Conservation (phyloP, 768 basidiomycete species). For the Agaricus blazei region DNA sequence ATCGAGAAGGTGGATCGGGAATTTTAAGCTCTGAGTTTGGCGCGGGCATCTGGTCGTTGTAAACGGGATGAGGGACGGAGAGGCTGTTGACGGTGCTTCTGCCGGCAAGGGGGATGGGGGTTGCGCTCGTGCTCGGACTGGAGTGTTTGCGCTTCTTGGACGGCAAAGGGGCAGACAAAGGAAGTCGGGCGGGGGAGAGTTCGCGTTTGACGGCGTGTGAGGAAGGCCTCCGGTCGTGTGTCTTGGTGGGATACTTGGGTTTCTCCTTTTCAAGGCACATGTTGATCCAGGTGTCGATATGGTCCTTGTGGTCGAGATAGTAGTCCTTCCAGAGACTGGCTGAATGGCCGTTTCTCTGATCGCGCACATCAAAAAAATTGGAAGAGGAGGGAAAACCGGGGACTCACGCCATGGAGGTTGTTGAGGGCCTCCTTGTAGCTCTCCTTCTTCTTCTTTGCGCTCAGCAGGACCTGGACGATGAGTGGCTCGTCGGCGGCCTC, state of each 20-base stretch:
- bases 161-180: conserved; percentile 2
- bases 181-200: conserved; percentile 10
- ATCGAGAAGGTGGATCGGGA: conserved; percentile 60
- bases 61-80: conserved; percentile 46
- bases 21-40: conserved; percentile 58
- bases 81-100: conserved; percentile 59
- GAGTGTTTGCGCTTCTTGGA: conserved; percentile 7
- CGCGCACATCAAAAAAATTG: conserved; percentile 13
- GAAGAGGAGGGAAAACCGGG: conserved; percentile 2
- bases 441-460: conserved; percentile 33
- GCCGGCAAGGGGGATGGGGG: conserved; percentile 18
- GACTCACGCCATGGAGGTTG: conserved; percentile 56
- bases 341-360: conserved; percentile 43
- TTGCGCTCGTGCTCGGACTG: background rate
- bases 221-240: conserved; percentile 4
- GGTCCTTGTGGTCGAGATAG: conserved; percentile 64
- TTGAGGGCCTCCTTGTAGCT: conserved; percentile 67
- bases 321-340: conserved; percentile 78
- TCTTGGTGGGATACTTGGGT: background rate
- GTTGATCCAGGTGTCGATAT: conserved; percentile 45
- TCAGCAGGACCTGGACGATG: conserved; percentile 46
- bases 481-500: conserved; percentile 53
- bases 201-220: conserved; percentile 14
- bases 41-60: conserved; percentile 44
- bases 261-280: conserved; percentile 27